Conservation (phyloP, 305 asterid species). For the Fraxinus albicans region DNA sequence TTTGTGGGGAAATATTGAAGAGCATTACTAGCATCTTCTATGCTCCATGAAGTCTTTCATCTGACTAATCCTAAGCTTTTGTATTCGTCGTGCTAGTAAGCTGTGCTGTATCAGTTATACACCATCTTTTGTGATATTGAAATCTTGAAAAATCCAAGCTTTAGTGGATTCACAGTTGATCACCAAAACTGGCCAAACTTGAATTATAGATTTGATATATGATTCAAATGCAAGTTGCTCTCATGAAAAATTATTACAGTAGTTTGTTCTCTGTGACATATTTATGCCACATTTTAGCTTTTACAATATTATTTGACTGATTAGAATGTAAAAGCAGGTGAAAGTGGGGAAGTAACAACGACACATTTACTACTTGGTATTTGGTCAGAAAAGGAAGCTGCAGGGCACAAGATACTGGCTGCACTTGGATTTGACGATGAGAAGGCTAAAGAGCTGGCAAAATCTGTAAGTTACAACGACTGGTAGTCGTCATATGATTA, state of each 20-base stretch:
- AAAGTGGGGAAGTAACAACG: constrained; percentile 71
- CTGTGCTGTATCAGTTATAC: neutral
- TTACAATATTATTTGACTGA: neutral
- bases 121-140: neutral
- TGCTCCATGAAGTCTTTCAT: neutral
- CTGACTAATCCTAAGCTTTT: neutral
- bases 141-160: neutral
- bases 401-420: constrained; percentile 74
- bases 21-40: neutral
- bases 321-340: constrained; percentile 47
- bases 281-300: neutral
- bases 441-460: constrained; percentile 75
- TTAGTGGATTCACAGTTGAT: neutral
- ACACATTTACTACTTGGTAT: constrained; percentile 75
- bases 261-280: constrained; percentile 6
- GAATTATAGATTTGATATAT: neutral
- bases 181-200: neutral
- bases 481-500: neutral
- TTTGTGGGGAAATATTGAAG: neutral
- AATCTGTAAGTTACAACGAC: constrained; percentile 44
- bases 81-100: neutral
- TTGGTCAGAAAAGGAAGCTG: constrained; percentile 80
- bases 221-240: constrained; percentile 1
- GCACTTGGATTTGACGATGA: constrained; percentile 73
- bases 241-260: neutral